Evolutionary conservation across 306 rosid genomes (phyloP).

Genomic region (Casuarina glauca): DNA sequence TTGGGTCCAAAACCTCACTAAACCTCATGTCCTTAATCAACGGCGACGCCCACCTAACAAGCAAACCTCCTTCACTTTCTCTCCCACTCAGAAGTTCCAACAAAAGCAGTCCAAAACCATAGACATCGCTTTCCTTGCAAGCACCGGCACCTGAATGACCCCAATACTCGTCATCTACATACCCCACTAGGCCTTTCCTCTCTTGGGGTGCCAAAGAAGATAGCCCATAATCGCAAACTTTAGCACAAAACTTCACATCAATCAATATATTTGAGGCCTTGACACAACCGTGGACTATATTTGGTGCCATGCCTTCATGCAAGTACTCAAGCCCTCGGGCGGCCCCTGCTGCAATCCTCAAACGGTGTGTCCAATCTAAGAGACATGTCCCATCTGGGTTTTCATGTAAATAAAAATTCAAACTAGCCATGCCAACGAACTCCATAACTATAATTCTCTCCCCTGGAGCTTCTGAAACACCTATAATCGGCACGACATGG

Average conservation of each 20-base stretch:
- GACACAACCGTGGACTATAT: slow-evolving; percentile 75
- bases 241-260: slow-evolving; percentile 54
- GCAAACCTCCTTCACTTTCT: slow-evolving; percentile 55
- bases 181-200: slow-evolving; percentile 51
- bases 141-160: slow-evolving; percentile 26
- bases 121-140: slow-evolving; percentile 78
- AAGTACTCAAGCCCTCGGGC: slow-evolving; percentile 80
- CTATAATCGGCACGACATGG: slow-evolving; percentile 67
- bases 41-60: slow-evolving; percentile 81
- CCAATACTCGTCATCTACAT: slow-evolving; percentile 80
- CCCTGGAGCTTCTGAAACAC: slow-evolving; percentile 84
- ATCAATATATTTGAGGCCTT: slow-evolving; percentile 71
- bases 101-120: slow-evolving; percentile 78
- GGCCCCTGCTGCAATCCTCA: slow-evolving; percentile 69
- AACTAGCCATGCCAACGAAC: slow-evolving; percentile 51
- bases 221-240: slow-evolving; percentile 71
- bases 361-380: slow-evolving; percentile 53
- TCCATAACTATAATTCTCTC: slow-evolving; percentile 78
- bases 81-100: slow-evolving; percentile 87
- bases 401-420: slow-evolving; percentile 67
- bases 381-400: slow-evolving; percentile 59
- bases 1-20: slow-evolving; percentile 63
- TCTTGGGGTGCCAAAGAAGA: slow-evolving; percentile 54
- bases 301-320: slow-evolving; percentile 73
- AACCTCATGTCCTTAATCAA: slow-evolving; percentile 62